Percentiles rank a stretch among this genome's conserved stretches.
Evolutionary conservation across 345 rosid species (phyloP).

Genomic region (Streptanthus diversifolius): DNA sequence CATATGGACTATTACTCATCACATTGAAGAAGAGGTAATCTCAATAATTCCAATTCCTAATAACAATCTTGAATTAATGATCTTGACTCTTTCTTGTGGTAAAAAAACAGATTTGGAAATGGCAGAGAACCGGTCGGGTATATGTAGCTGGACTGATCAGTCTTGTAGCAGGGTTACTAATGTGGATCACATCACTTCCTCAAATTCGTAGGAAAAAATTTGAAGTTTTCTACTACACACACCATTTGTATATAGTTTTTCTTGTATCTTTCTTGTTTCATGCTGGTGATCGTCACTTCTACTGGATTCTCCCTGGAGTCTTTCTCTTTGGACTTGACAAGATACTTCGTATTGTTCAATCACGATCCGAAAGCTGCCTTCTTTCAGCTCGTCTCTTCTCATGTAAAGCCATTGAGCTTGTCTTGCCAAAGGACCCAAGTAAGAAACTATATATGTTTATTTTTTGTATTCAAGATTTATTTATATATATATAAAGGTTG

Average conservation of each 20-base stretch:
- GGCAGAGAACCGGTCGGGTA: conserved; percentile 81
- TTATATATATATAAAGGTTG: not conserved
- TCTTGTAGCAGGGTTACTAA: conserved; percentile 57
- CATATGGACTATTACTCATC: conserved; percentile 72
- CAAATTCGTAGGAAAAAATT: conserved; percentile 69
- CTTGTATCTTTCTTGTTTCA: conserved; percentile 73
- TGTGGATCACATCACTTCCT: conserved; percentile 85
- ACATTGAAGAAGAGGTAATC: conserved; percentile 63
- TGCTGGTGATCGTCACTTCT: conserved; percentile 85
- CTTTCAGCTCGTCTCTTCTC: conserved; percentile 59
- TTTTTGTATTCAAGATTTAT: not conserved
- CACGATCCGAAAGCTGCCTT: conserved; percentile 51
- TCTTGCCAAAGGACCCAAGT: conserved; percentile 70
- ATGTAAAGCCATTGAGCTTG: conserved; percentile 55
- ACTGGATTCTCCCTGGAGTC: conserved; percentile 61
- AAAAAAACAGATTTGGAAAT: conserved; percentile 48
- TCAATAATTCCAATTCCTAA: not conserved
- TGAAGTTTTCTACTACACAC: conserved; percentile 71
- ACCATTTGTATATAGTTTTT: conserved; percentile 69
- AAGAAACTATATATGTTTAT: conserved; percentile 11
- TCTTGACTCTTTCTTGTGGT: not conserved
- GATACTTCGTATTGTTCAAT: conserved; percentile 60
- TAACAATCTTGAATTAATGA: not conserved
- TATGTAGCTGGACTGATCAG: conserved; percentile 71
- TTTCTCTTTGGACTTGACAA: conserved; percentile 79